Evolutionary conservation across 768 basidiomycete genomes (phyloP).

Genomic region (Suillus placidus): DNA sequence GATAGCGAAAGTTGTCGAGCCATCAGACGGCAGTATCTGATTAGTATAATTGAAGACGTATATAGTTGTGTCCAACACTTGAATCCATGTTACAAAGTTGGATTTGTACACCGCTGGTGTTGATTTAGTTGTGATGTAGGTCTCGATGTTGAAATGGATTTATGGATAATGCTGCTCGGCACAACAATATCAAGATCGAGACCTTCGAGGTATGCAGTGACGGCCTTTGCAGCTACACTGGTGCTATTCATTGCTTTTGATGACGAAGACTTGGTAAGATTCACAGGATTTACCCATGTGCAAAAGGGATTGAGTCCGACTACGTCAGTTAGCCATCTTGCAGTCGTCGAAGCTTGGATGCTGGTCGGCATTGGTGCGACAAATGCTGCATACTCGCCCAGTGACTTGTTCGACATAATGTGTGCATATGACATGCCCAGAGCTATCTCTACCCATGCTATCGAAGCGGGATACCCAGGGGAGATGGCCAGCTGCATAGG

Average conservation of each 20-base stretch:
- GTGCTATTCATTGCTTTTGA: background rate
- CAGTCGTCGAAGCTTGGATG: conserved; percentile 18
- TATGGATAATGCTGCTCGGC: background rate
- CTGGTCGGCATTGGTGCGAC: conserved; percentile 3
- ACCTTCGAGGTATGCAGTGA: background rate
- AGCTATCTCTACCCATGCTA: conserved; percentile 7
- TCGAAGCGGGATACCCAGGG: conserved; percentile 6
- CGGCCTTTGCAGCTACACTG: background rate
- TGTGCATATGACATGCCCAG: conserved; percentile 7
- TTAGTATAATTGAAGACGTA: conserved; percentile 27
- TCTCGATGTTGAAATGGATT: background rate
- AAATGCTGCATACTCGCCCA: conserved; percentile 1
- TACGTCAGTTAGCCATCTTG: conserved; percentile 29
- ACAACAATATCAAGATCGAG: conserved; percentile 2
- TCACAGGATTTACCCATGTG: conserved; percentile 22
- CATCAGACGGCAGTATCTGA: conserved; percentile 17
- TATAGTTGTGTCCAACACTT: conserved; percentile 12
- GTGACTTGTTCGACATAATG: background rate
- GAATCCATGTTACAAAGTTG: conserved; percentile 5
- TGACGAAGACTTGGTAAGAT: conserved; percentile 16
- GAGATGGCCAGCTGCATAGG: background rate
- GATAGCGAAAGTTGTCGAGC: conserved; percentile 22
- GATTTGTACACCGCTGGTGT: background rate
- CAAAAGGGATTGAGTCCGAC: conserved; percentile 26
- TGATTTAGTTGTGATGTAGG: background rate